Conservation (phyloP, 2,329 filamentous ascomycete species). For the Madurella fahalii region DNA sequence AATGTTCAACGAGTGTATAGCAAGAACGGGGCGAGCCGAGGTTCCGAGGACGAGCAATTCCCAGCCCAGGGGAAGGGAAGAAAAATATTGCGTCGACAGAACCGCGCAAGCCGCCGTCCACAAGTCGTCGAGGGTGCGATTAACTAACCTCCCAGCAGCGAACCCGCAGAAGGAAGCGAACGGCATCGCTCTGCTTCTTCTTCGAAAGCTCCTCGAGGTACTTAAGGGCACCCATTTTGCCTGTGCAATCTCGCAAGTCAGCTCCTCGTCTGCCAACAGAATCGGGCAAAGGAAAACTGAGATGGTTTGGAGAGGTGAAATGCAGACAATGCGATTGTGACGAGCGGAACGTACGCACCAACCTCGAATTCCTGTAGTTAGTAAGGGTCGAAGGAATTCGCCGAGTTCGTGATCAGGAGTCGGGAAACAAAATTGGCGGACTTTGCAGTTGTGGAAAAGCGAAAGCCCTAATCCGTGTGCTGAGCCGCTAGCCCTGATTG, state of each 20-base stretch:
- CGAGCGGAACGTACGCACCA: slow-evolving; percentile 19
- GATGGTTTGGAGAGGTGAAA: slow-evolving; percentile 3
- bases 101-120: slow-evolving; percentile 22
- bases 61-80: neutral
- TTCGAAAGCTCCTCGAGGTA: slow-evolving; percentile 99
- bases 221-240: slow-evolving; percentile 98
- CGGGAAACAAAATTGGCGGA: slow-evolving; percentile 22
- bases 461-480: slow-evolving; percentile 26
- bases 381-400: slow-evolving; percentile 23
- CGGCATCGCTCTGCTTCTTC: slow-evolving; percentile 99
- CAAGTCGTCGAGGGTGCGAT: slow-evolving; percentile 33
- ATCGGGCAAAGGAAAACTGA: slow-evolving; percentile 6
- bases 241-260: slow-evolving; percentile 22
- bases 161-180: slow-evolving; percentile 99
- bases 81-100: slow-evolving; percentile 19
- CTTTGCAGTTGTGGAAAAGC: slow-evolving; percentile 24
- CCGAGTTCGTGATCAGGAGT: slow-evolving; percentile 21
- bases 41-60: slow-evolving; percentile 3
- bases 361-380: slow-evolving; percentile 27
- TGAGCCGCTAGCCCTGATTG: slow-evolving; percentile 11
- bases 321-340: slow-evolving; percentile 6
- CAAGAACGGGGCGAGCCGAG: slow-evolving; percentile 47
- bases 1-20: slow-evolving; percentile 99
- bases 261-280: slow-evolving; percentile 16
- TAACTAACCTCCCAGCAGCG: slow-evolving; percentile 99